Evolutionary conservation across 768 basidiomycete species (phyloP).

Genomic region (Boletus fagicola): DNA sequence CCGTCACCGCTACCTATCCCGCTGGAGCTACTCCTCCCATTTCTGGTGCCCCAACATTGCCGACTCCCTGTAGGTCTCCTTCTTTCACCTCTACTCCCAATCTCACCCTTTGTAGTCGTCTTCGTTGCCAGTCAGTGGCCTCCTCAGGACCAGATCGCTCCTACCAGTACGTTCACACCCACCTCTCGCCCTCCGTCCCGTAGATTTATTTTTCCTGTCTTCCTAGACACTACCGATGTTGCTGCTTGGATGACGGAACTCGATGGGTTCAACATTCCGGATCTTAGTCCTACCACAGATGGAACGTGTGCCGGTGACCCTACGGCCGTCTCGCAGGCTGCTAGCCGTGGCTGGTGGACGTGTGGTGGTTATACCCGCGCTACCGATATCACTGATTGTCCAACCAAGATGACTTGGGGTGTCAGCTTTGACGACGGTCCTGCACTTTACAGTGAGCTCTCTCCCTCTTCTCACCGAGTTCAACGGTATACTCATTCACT

Average conservation of each 20-base stretch:
- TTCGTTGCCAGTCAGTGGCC: slow-evolving; percentile 58
- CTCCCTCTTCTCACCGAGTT: neutral
- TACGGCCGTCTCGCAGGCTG: slow-evolving; percentile 51
- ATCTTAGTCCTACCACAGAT: slow-evolving; percentile 57
- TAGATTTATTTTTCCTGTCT: neutral
- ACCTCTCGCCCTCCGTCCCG: neutral
- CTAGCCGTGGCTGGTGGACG: slow-evolving; percentile 86
- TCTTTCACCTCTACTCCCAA: neutral
- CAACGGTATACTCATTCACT: slow-evolving; percentile 7
- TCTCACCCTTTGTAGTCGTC: slow-evolving; percentile 38
- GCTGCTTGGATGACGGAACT: slow-evolving; percentile 74
- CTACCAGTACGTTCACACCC: slow-evolving; percentile 46
- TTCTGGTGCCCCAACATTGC: slow-evolving; percentile 64
- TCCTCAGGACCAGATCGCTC: slow-evolving; percentile 54
- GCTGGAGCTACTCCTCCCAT: slow-evolving; percentile 63
- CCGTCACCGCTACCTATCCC: slow-evolving; percentile 51
- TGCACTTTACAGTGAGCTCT: slow-evolving; percentile 66
- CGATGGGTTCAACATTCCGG: slow-evolving; percentile 66
- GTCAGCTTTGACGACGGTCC: slow-evolving; percentile 90
- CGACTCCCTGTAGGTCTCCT: slow-evolving; percentile 52
- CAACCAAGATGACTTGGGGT: slow-evolving; percentile 72
- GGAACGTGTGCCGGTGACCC: slow-evolving; percentile 69
- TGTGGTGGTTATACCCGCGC: slow-evolving; percentile 68
- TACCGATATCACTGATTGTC: slow-evolving; percentile 65
- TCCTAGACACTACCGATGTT: slow-evolving; percentile 46